These are phyloP conservation scores for Sporothrix dimorphospora DNA, from an alignment of 2,329 filamentous ascomycete genomes.

Conservation along the genomic window DNA sequence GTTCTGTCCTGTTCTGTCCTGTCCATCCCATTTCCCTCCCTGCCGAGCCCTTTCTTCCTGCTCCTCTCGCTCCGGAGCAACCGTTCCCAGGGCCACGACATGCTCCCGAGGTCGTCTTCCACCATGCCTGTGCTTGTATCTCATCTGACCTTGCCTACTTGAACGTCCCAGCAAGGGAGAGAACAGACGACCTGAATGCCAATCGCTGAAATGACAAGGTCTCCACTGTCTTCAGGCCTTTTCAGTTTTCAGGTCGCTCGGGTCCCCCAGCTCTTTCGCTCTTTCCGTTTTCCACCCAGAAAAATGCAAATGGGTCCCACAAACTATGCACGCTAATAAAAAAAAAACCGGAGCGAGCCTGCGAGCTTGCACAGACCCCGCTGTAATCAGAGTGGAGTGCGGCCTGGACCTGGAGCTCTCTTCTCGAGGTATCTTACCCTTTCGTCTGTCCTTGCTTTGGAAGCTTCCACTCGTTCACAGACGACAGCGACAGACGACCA, in stretches of 20 bases:
- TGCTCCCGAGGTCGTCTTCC: neutral
- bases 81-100: neutral
- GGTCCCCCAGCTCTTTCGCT: conserved; percentile 1
- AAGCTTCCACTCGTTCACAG: neutral
- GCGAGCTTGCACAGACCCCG: conserved; percentile 15
- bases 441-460: neutral
- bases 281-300: too few species aligned
- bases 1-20: too few species aligned
- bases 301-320: neutral
- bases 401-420: conserved; percentile 5
- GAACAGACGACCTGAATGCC: neutral
- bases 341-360: too few species aligned
- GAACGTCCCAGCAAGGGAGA: conserved; percentile 3
- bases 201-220: conserved; percentile 20
- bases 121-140: too few species aligned
- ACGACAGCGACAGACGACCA: neutral
- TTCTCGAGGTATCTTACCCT: neutral
- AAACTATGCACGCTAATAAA: conserved; percentile 1
- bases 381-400: conserved; percentile 9
- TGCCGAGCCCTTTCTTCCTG: neutral
- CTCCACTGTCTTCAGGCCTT: neutral
- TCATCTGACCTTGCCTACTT: neutral
- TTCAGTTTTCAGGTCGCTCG: neutral
- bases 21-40: neutral
- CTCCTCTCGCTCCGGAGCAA: neutral